Evolutionary conservation across 2,329 filamentous ascomycete genomes (phyloP).

Genomic region (Helminthosporium solani): DNA sequence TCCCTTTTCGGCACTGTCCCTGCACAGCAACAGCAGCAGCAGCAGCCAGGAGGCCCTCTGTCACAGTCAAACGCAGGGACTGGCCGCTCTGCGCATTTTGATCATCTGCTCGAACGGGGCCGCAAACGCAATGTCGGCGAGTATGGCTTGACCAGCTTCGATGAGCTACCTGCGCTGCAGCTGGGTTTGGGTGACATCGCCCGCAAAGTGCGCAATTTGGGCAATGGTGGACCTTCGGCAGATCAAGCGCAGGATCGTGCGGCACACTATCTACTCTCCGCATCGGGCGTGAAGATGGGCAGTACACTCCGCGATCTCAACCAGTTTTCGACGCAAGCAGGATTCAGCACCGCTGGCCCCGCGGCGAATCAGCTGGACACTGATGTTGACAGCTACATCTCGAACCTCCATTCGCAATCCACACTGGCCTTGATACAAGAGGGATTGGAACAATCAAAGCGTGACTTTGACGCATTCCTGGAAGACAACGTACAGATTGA

Average conservation of each 20-base stretch:
- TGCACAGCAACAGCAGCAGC: conserved; percentile 33
- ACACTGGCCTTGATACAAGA: conserved; percentile 89
- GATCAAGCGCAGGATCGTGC: conserved; percentile 50
- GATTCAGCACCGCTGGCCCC: conserved; percentile 57
- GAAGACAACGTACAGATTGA: conserved; percentile 94
- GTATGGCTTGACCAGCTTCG: conserved; percentile 58
- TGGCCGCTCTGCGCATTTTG: conserved; percentile 61
- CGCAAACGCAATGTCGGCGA: conserved; percentile 69
- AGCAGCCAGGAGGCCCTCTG: conserved; percentile 33
- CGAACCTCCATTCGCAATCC: conserved; percentile 84
- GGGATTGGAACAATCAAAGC: conserved; percentile 82
- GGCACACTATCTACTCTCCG: conserved; percentile 86
- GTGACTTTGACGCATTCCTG: conserved; percentile 89
- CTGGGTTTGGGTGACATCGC: conserved; percentile 87
- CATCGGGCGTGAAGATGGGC: conserved; percentile 87
- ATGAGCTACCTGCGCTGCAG: conserved; percentile 85
- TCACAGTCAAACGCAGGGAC: conserved; percentile 35
- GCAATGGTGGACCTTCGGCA: conserved; percentile 67
- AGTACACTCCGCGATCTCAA: conserved; percentile 84
- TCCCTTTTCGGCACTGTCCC: conserved; percentile 28
- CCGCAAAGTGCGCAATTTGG: conserved; percentile 72
- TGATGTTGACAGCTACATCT: conserved; percentile 70
- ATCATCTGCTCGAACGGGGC: conserved; percentile 63
- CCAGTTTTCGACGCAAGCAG: conserved; percentile 67
- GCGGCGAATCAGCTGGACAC: conserved; percentile 51